These are phyloP conservation scores for Fusarium nematophilum DNA, from an alignment of 2,329 filamentous ascomycete species.

Conservation along the genomic window DNA sequence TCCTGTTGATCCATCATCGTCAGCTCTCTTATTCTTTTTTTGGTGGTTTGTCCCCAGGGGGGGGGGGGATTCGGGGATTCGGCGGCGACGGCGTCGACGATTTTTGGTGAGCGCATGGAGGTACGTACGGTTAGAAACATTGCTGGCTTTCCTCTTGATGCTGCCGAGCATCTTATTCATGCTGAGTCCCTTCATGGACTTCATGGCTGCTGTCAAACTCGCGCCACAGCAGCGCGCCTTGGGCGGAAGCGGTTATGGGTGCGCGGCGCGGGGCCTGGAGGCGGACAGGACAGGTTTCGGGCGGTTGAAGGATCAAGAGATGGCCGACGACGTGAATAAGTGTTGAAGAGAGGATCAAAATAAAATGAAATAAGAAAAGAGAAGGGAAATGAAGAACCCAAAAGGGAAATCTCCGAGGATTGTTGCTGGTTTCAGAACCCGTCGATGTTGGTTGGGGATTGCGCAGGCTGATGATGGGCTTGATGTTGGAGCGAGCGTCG, in stretches of 20 bases:
- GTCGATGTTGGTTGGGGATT: conserved; percentile 33
- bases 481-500: conserved; percentile 30
- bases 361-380: background rate
- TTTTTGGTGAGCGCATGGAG: conserved; percentile 14
- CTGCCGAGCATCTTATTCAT: conserved; percentile 68
- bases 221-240: conserved; percentile 38
- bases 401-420: conserved; percentile 31
- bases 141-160: conserved; percentile 61
- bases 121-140: conserved; percentile 39
- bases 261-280: conserved; percentile 21
- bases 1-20: conserved; percentile 18
- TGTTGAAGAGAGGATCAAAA: conserved; percentile 11
- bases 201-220: conserved; percentile 48
- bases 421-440: conserved; percentile 31
- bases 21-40: conserved; percentile 6
- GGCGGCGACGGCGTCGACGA: background rate
- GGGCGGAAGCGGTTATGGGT: conserved; percentile 3
- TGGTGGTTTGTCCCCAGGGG: conserved; percentile 11
- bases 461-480: conserved; percentile 27
- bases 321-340: conserved; percentile 6
- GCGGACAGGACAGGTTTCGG: background rate
- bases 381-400: conserved; percentile 26
- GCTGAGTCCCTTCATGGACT: conserved; percentile 64
- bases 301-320: no score
- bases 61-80: background rate